Percentiles rank a stretch among this genome's conserved stretches.
Conservation (phyloP, 2,329 filamentous ascomycete species). For the Colletotrichum liaoningense region DNA sequence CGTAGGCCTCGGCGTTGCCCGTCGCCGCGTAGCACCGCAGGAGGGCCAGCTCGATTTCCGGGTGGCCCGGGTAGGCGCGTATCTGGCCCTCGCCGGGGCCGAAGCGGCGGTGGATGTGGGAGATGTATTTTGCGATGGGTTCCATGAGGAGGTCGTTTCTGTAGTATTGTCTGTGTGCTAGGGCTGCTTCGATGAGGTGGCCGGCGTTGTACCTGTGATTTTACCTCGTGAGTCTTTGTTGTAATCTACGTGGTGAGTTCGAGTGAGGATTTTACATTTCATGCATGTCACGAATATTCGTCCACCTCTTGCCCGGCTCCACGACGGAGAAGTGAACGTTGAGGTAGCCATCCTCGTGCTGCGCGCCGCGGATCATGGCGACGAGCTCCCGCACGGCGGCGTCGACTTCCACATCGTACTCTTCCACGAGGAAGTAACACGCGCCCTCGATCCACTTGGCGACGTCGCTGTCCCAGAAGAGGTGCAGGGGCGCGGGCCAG, state of each 20-base stretch:
- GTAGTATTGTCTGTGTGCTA: slow-evolving; percentile 66
- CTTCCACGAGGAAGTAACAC: slow-evolving; percentile 63
- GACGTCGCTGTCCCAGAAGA: slow-evolving; percentile 68
- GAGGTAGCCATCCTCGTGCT: slow-evolving; percentile 70
- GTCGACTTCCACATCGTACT: slow-evolving; percentile 58
- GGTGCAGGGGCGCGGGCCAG: slow-evolving; percentile 68
- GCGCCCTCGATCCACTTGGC: slow-evolving; percentile 74
- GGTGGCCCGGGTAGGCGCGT: slow-evolving; percentile 71
- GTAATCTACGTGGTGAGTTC: no score
- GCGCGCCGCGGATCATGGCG: slow-evolving; percentile 65
- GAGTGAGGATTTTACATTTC: slow-evolving; percentile 57
- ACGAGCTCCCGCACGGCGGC: slow-evolving; percentile 66
- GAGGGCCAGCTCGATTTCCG: slow-evolving; percentile 62
- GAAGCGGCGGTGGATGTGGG: slow-evolving; percentile 62
- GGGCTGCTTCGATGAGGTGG: slow-evolving; percentile 70
- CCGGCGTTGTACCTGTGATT: slow-evolving; percentile 65
- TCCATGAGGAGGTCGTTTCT: slow-evolving; percentile 62
- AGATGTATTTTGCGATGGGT: slow-evolving; percentile 65
- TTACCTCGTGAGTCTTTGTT: neutral
- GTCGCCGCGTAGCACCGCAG: slow-evolving; percentile 48
- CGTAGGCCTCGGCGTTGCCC: slow-evolving; percentile 49
- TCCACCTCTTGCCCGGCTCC: slow-evolving; percentile 65
- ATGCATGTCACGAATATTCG: slow-evolving; percentile 71
- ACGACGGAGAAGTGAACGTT: slow-evolving; percentile 73
- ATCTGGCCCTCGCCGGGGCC: slow-evolving; percentile 60